Percentiles rank a stretch among this genome's conserved stretches.
Evolutionary conservation across 768 basidiomycete species (phyloP).

Genomic region (Russula foetens): DNA sequence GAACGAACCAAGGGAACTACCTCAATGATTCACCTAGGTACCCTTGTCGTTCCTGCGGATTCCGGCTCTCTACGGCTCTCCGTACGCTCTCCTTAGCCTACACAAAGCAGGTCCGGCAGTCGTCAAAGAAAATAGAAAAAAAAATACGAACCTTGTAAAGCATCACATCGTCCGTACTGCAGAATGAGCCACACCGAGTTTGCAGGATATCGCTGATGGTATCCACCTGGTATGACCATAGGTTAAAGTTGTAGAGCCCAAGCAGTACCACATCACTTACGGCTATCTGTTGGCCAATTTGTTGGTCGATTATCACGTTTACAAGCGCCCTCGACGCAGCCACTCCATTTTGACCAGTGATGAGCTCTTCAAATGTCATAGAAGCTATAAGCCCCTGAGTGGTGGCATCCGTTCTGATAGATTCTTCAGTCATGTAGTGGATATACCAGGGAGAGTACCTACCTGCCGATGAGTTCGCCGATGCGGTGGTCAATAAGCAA

Average conservation of each 20-base stretch:
- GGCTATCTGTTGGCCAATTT: constrained; percentile 94
- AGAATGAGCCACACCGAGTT: constrained; percentile 93
- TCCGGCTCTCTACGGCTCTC: constrained; percentile 76
- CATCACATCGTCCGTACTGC: constrained; percentile 96
- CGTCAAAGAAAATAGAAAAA: background rate
- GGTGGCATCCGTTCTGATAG: constrained; percentile 58
- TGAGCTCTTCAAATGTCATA: constrained; percentile 80
- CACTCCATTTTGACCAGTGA: constrained; percentile 79
- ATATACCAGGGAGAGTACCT: constrained; percentile 24
- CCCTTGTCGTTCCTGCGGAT: constrained; percentile 64
- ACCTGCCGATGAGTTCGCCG: constrained; percentile 78
- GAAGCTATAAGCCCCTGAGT: constrained; percentile 59
- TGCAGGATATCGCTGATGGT: constrained; percentile 94
- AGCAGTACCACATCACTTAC: constrained; percentile 38
- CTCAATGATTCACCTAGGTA: constrained; percentile 81
- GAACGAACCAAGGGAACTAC: constrained; percentile 32
- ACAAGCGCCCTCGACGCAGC: constrained; percentile 85
- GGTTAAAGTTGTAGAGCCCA: background rate
- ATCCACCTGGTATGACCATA: constrained; percentile 62
- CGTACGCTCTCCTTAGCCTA: constrained; percentile 92
- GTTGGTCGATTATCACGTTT: constrained; percentile 94
- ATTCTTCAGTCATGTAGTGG: background rate
- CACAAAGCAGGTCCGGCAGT: background rate
- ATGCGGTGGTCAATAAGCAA: constrained; percentile 88
- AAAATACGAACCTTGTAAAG: constrained; percentile 70